Conservation (phyloP, 2,329 filamentous ascomycete genomes). For the Verticillium longisporum region DNA sequence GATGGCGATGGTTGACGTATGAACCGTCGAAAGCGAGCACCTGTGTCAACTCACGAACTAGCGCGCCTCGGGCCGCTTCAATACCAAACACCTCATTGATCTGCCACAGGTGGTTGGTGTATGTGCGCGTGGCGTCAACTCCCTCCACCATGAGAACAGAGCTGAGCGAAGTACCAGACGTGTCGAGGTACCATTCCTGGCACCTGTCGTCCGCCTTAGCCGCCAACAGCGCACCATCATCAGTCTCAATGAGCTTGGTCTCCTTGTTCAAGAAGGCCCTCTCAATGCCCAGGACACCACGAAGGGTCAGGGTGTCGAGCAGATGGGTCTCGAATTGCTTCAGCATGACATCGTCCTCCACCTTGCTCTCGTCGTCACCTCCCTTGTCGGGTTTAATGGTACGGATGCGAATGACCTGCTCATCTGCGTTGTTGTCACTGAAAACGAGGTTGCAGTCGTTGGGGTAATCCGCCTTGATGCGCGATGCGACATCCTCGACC, state of each 20-base stretch:
- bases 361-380: conserved; percentile 56
- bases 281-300: conserved; percentile 83
- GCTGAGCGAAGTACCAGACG: conserved; percentile 79
- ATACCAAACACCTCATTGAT: conserved; percentile 94
- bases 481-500: conserved; percentile 83
- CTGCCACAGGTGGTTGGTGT: conserved; percentile 94
- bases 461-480: conserved; percentile 83
- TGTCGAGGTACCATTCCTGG: conserved; percentile 94
- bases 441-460: conserved; percentile 87
- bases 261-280: conserved; percentile 90
- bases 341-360: conserved; percentile 86
- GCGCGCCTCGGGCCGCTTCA: conserved; percentile 80
- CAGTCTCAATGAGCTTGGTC: conserved; percentile 56
- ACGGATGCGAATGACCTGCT: conserved; percentile 89
- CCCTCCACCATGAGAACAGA: conserved; percentile 81
- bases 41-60: conserved; percentile 82
- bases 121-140: conserved; percentile 78
- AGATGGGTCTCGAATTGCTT: conserved; percentile 89
- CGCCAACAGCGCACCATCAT: conserved; percentile 67
- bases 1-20: conserved; percentile 97
- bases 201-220: conserved; percentile 69
- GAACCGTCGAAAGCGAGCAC: conserved; percentile 98
- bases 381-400: conserved; percentile 64
- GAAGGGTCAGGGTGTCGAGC: conserved; percentile 82
- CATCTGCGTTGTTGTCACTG: conserved; percentile 95